Evolutionary conservation across 768 basidiomycete species (phyloP), one percentile per base, ranked within the genome.

Genomic region (Zangia roseola): DNA sequence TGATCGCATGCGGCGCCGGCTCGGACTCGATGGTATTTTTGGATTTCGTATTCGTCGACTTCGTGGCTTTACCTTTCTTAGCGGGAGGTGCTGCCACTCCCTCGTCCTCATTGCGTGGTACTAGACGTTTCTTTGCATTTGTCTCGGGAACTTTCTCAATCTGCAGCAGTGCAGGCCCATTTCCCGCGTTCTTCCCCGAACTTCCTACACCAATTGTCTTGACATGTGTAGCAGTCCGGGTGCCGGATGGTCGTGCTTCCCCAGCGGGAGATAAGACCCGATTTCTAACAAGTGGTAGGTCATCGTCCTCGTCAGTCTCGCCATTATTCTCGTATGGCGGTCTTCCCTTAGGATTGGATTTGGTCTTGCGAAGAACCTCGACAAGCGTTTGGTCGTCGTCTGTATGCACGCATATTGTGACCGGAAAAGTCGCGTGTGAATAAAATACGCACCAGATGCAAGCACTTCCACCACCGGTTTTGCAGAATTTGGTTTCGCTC

Each of bases 301-400:
- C 47, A 4, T 51, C 46, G 12, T 50, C 47, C 4, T 51, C 46
- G 38, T 50, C 50, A 10, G 30, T 45, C 28, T 51, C 45, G 7
- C 3, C 24, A 21, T 38, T 49, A 10, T 44, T 40, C 12, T 53
- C 48, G 9, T 43, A 5, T 20, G 23, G 52, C 20, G 20, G 21
- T 4, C 24, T 48, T 13, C 21, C 13, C 37, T 31, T 47, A 1
- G 38, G 5, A 5, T 35, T 52, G 8, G 46, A n/a, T 38, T 47
- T 52, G 10, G 41, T 13, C 49, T 55, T 56, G 8, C 12, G 57
- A 1, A 52, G 62, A 10, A 49, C 53, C 9, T 67, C 64, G 10
- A 64, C 62, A 1, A 67, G 60, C 2, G 56, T 62, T 34, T 23
- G 45, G 9, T 69, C 67, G 26, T 67, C 67, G 35, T 67, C 65